A percentile compares a stretch with the other conserved stretches of the same genome.
phyloP scores from a whole-genome alignment of 306 rosid species.

The Rosa multiflora region DNA sequence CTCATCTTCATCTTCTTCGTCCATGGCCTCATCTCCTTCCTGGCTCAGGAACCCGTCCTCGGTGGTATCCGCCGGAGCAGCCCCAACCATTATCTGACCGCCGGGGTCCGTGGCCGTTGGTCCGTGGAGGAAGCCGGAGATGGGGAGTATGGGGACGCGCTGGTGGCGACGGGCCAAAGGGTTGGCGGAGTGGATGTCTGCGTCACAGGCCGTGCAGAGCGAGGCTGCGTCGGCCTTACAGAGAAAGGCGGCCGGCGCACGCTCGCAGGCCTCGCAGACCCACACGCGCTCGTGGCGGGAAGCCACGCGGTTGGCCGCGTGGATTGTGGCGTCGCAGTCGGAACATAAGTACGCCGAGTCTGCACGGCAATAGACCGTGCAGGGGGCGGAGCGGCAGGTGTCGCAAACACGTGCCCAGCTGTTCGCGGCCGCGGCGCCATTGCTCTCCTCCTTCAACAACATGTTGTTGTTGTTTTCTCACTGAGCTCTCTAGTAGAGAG shows the following conservation, averaged over 20 bases:
- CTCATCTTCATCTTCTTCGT: constrained; percentile 64
- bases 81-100: not conserved
- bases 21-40: constrained; percentile 45
- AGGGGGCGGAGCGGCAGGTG: constrained; percentile 57
- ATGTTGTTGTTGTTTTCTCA: not conserved
- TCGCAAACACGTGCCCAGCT: constrained; percentile 64
- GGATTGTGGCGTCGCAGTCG: constrained; percentile 59
- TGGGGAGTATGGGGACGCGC: constrained; percentile 70
- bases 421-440: constrained; percentile 2
- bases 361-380: constrained; percentile 62
- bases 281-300: constrained; percentile 80
- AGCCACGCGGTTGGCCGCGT: constrained; percentile 49
- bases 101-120: constrained; percentile 23
- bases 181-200: constrained; percentile 87
- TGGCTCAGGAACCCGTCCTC: constrained; percentile 31
- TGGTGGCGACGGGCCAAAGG: constrained; percentile 94
- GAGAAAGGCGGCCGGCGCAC: constrained; percentile 72
- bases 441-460: constrained; percentile 44
- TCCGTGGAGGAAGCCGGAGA: constrained; percentile 40
- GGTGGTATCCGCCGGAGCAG: not conserved
- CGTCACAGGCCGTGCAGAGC: constrained; percentile 78
- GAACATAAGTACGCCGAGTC: constrained; percentile 62
- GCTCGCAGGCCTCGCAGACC: constrained; percentile 92
- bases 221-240: constrained; percentile 95
- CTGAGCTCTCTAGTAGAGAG: not conserved